A percentile compares a stretch with the other conserved stretches of the same genome.
These are phyloP conservation scores for Colletotrichum higginsianum DNA, from an alignment of 2,329 filamentous ascomycete species.

Conservation along the genomic window DNA sequence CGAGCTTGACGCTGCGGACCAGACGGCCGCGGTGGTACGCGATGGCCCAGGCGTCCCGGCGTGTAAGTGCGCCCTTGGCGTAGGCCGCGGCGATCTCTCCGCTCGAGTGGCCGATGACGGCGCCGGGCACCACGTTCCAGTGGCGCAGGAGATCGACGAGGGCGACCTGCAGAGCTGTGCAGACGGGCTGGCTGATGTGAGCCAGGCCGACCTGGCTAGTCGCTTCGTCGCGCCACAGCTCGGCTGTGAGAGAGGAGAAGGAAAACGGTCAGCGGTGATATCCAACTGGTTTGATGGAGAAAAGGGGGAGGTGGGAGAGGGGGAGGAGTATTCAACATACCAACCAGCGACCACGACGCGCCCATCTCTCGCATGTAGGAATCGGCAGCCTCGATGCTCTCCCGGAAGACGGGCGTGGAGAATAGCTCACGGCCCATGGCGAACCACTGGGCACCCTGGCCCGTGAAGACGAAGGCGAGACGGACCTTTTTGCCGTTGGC, in stretches of 20 bases:
- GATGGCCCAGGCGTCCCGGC: constrained; percentile 55
- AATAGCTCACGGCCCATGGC: constrained; percentile 35
- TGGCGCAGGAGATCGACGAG: constrained; percentile 52
- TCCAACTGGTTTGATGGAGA: no score
- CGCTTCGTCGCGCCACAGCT: constrained; percentile 42
- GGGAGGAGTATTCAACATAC: no score
- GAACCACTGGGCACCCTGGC: constrained; percentile 41
- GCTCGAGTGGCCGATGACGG: constrained; percentile 54
- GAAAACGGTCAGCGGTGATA: no score
- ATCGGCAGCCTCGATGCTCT: neutral
- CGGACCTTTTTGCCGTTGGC: neutral
- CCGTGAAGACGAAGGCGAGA: constrained; percentile 40
- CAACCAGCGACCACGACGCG: neutral
- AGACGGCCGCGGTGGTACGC: constrained; percentile 43
- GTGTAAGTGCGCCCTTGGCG: neutral
- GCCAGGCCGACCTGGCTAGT: neutral
- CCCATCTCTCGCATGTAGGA: neutral
- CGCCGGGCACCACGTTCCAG: constrained; percentile 48
- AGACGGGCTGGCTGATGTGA: constrained; percentile 54
- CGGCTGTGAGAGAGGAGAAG: neutral
- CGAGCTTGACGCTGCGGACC: neutral
- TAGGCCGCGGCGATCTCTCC: constrained; percentile 51
- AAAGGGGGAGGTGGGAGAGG: no score
- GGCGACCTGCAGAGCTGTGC: constrained; percentile 59
- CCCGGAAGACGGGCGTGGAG: neutral